Percentiles rank a stretch among this genome's conserved stretches.
These are phyloP conservation scores for Picea sitchensis DNA, from an alignment of 75 land plant genomes.

Conservation along the genomic window DNA sequence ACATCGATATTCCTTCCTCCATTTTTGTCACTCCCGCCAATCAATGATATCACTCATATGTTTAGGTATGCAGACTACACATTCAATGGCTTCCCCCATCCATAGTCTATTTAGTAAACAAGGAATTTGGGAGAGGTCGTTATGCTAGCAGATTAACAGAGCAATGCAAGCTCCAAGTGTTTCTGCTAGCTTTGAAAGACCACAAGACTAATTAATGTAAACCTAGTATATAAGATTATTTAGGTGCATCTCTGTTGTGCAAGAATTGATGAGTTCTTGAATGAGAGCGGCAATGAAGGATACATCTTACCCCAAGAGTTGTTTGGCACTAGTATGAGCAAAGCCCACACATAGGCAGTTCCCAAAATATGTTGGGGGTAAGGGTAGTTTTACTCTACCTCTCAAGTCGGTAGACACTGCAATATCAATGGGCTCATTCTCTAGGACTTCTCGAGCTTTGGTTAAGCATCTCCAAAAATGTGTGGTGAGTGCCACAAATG, in stretches of 20 bases:
- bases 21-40: slow-evolving; percentile 12
- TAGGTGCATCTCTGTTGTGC: slow-evolving; percentile 8
- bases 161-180: too few species aligned
- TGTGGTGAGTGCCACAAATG: slow-evolving; percentile 25
- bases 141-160: background rate
- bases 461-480: slow-evolving; percentile 34
- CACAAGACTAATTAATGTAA: background rate
- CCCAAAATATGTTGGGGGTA: slow-evolving; percentile 43
- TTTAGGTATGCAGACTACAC: slow-evolving; percentile 24
- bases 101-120: slow-evolving; percentile 36
- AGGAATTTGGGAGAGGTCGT: slow-evolving; percentile 40
- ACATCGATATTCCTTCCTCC: slow-evolving; percentile 29
- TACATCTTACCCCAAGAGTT: slow-evolving; percentile 5
- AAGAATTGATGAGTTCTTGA: slow-evolving; percentile 11
- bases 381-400: slow-evolving; percentile 10
- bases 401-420: slow-evolving; percentile 19
- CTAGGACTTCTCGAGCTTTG: slow-evolving; percentile 21
- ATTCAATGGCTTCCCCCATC: slow-evolving; percentile 38
- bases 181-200: too few species aligned
- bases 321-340: background rate
- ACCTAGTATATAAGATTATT: slow-evolving; percentile 8
- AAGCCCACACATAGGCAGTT: slow-evolving; percentile 25
- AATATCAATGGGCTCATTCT: background rate
- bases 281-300: background rate
- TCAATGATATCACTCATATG: slow-evolving; percentile 16